Conservation (phyloP, 176 grass and related monocot species). For the Microstegium vimineum region DNA sequence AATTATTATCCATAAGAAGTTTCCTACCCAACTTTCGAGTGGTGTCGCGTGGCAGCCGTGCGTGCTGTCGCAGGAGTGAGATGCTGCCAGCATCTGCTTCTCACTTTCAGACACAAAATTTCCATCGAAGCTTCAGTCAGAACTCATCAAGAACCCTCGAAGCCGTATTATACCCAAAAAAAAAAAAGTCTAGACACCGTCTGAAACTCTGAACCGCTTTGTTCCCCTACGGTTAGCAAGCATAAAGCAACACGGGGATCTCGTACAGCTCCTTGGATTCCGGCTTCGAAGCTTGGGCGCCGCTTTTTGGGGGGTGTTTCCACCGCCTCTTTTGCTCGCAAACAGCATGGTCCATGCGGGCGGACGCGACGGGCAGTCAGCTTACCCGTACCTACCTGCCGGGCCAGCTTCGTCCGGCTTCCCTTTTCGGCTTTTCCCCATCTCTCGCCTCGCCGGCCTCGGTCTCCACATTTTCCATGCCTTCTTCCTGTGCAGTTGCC, state of each 20-base stretch:
- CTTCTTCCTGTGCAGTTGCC: not conserved
- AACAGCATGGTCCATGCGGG: not conserved
- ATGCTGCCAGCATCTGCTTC: not conserved
- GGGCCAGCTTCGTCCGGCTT: not conserved
- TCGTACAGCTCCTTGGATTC: constrained; percentile 26
- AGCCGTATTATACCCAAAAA: no score
- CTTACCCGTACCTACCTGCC: not conserved
- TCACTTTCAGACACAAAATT: constrained; percentile 16
- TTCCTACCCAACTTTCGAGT: constrained; percentile 10
- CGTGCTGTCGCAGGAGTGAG: not conserved
- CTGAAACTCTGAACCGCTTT: not conserved
- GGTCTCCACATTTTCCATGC: constrained; percentile 40
- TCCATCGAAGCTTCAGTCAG: constrained; percentile 21
- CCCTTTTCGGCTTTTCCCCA: not conserved
- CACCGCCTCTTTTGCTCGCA: not conserved
- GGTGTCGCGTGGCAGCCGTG: not conserved
- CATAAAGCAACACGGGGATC: not conserved
- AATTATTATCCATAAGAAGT: constrained; percentile 11
- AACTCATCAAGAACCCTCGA: not conserved
- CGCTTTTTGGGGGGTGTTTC: not conserved
- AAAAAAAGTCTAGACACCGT: not conserved
- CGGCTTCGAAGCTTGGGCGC: not conserved
- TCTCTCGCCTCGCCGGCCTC: not conserved
- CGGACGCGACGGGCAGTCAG: not conserved
- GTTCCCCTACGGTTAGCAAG: not conserved